Evolutionary conservation across 106 monocot species (phyloP), one percentile per base, ranked within the genome.

Genomic region (Chionographis japonica): DNA sequence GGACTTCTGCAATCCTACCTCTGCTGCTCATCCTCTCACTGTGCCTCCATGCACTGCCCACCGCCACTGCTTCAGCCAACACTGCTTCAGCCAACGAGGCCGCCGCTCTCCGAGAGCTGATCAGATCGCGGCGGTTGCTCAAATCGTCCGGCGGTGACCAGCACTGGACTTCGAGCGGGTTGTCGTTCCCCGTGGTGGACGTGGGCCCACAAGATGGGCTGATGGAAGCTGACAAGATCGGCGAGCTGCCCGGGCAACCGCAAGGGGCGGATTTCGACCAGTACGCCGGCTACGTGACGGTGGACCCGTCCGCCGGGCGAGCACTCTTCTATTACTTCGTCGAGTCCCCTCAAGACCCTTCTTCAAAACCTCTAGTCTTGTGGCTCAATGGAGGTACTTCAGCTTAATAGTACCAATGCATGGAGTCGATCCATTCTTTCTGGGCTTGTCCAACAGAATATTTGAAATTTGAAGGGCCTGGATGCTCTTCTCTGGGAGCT

Each of bases 381-480:
- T 85, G 85, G 85, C 85, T 85, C 50, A 81, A 85, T 65, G 85
- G 85, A 74, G 85, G 85, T 84, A 67, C 50, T 19, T 12, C 9
- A 15, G 39, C 11, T 40, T 4, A 27, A 27, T 27, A 27, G 27
- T 27, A 27, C 27, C 27, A 27, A 27, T 27, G 27, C 27, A 27
- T 27, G 27, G 27, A 27, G 27, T 27, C 27, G 1, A 27, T 27
- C 27, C 27, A 27, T 27, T 27, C 27, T 27, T 27, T 27, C 27
- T 27, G 27, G 1, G 27, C 27, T 27, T 27, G 27, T 8, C 50
- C 66, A 59, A 13, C 8, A n/a, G 2, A 37, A 56, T n/a, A 27
- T 27, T 42, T 67, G 60, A 6, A 6, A 13, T 37, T 14, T 68
- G 27, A 8, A 85, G 85, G 85, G 11, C 85, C 81, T 19, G 85